phyloP scores from a whole-genome alignment of 352 stramenopile species.

The Phytophthora pinifolia region DNA sequence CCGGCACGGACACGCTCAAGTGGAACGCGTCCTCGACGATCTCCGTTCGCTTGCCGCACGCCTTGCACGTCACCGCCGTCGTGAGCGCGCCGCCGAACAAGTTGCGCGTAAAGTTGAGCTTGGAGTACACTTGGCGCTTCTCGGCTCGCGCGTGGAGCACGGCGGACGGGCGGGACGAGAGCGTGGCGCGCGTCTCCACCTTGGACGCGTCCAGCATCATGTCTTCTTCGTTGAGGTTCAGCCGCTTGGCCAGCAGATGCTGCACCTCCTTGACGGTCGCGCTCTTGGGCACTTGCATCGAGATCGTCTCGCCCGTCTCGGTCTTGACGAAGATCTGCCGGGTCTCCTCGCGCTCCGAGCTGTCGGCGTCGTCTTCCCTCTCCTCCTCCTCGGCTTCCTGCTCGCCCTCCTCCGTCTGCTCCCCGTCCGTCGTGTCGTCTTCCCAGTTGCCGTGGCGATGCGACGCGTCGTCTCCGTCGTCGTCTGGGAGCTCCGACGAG shows the following conservation, averaged over 20 bases:
- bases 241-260: constrained; percentile 48
- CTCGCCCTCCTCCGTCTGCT: constrained; percentile 15
- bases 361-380: constrained; percentile 29
- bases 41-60: constrained; percentile 50
- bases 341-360: constrained; percentile 27
- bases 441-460: constrained; percentile 22
- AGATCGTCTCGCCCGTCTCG: constrained; percentile 58
- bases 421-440: constrained; percentile 26
- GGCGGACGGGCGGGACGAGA: constrained; percentile 28
- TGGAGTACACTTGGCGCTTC: constrained; percentile 41
- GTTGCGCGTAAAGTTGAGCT: constrained; percentile 60
- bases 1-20: constrained; percentile 56
- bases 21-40: constrained; percentile 66
- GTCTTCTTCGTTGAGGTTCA: constrained; percentile 57
- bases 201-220: constrained; percentile 48
- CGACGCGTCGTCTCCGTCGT: constrained; percentile 22
- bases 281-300: constrained; percentile 48
- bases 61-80: constrained; percentile 49
- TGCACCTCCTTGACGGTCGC: constrained; percentile 56
- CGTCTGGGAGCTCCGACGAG: constrained; percentile 31
- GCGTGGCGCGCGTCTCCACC: constrained; percentile 28
- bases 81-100: constrained; percentile 59
- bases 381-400: constrained; percentile 28
- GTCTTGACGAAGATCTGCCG: constrained; percentile 73
- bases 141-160: constrained; percentile 29